Conservation (phyloP, 2,329 filamentous ascomycete genomes). For the Ophiostoma populinum region DNA sequence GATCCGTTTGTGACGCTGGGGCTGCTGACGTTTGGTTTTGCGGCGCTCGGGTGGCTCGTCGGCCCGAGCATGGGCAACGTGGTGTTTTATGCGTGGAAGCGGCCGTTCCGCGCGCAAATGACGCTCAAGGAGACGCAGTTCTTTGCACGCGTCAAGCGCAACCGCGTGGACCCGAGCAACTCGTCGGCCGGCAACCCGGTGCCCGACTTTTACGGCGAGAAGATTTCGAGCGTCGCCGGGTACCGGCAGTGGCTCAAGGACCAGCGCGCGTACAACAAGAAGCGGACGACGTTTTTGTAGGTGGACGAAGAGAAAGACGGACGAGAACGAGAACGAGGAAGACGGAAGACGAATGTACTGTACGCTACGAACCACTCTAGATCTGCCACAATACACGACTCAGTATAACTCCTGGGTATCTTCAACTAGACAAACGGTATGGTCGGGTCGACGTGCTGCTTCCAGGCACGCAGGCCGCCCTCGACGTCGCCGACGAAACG, state of each 20-base stretch:
- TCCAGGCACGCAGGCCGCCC: constrained; percentile 60
- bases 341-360: neutral
- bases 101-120: constrained; percentile 55
- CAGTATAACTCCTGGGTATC: neutral
- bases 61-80: constrained; percentile 70
- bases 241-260: constrained; percentile 96
- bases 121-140: constrained; percentile 81
- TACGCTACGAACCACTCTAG: constrained; percentile 2
- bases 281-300: constrained; percentile 50
- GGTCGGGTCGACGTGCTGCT: constrained; percentile 42
- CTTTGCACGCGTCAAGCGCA: constrained; percentile 77
- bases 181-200: constrained; percentile 86
- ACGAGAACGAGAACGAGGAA: neutral
- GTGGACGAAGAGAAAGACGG: neutral
- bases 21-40: constrained; percentile 57
- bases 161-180: constrained; percentile 77
- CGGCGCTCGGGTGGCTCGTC: constrained; percentile 71
- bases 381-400: neutral
- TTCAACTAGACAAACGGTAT: constrained; percentile 31
- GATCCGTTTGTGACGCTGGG: constrained; percentile 80
- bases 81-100: constrained; percentile 62
- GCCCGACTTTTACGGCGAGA: constrained; percentile 96
- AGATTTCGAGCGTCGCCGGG: constrained; percentile 78
- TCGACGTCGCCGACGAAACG: constrained; percentile 52
- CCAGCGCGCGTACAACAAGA: constrained; percentile 91